These are phyloP conservation scores for Calocybe cyanea DNA, from an alignment of 768 basidiomycete species.

Conservation along the genomic window DNA sequence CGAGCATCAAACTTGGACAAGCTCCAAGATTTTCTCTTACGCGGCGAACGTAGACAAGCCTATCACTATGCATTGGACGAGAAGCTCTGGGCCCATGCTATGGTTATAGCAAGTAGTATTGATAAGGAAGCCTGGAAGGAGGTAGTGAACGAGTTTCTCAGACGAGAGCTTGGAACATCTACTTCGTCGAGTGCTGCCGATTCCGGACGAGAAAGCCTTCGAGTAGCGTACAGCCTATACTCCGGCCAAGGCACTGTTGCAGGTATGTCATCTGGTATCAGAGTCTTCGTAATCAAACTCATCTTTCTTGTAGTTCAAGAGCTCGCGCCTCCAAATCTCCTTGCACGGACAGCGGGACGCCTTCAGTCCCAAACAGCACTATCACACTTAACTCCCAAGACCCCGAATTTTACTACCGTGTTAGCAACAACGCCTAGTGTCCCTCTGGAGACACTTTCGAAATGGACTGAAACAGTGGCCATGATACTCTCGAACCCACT, in stretches of 20 bases:
- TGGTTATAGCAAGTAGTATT: constrained; percentile 89
- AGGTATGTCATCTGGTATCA: constrained; percentile 40
- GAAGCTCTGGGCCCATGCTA: constrained; percentile 92
- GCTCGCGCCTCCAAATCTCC: constrained; percentile 54
- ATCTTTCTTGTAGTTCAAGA: constrained; percentile 58
- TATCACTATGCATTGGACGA: constrained; percentile 86
- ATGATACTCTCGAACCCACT: constrained; percentile 78
- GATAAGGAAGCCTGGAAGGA: constrained; percentile 95
- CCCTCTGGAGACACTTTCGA: constrained; percentile 58
- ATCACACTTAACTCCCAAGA: constrained; percentile 48
- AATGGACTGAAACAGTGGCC: constrained; percentile 85
- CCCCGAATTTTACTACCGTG: constrained; percentile 34
- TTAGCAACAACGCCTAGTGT: constrained; percentile 41
- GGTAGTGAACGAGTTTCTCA: constrained; percentile 80
- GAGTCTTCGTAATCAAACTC: neutral
- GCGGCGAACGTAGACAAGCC: constrained; percentile 83
- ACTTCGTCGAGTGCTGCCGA: constrained; percentile 12
- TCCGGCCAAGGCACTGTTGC: constrained; percentile 79
- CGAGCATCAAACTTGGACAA: constrained; percentile 65
- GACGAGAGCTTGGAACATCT: constrained; percentile 57
- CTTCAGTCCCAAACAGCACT: constrained; percentile 34
- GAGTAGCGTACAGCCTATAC: constrained; percentile 78
- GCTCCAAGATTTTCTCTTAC: constrained; percentile 75
- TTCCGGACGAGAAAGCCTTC: constrained; percentile 64
- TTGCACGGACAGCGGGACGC: constrained; percentile 38